These are phyloP conservation scores for Kodamaea sp. DNA, from an alignment of 1,139 yeast genomes.

Conservation along the genomic window DNA sequence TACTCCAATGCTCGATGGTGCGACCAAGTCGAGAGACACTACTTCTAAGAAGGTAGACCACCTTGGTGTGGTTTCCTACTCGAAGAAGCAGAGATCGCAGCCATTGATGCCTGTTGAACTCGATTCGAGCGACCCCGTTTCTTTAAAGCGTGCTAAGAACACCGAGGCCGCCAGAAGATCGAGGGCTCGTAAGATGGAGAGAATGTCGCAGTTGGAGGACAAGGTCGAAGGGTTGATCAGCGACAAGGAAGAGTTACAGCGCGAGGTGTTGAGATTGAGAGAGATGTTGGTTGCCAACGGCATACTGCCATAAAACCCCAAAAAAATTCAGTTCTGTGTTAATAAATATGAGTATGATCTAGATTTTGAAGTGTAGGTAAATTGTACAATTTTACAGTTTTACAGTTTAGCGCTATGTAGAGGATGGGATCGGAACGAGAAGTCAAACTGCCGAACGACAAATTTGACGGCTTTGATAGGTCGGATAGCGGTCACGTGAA, in stretches of 20 bases:
- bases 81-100: constrained; percentile 60
- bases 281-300: constrained; percentile 39
- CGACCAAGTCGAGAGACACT: constrained; percentile 1
- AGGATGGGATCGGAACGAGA: no score
- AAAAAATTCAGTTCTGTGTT: no score
- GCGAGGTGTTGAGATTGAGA: constrained; percentile 60
- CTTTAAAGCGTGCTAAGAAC: constrained; percentile 87
- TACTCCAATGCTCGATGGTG: constrained; percentile 27
- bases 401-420: no score
- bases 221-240: constrained; percentile 65
- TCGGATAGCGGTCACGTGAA: no score
- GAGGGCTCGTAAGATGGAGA: constrained; percentile 87
- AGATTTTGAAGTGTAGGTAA: no score
- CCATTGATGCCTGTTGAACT: constrained; percentile 69
- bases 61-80: constrained; percentile 63
- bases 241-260: constrained; percentile 56
- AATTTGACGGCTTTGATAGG: no score
- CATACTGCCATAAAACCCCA: constrained; percentile 7
- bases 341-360: no score
- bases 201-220: constrained; percentile 80
- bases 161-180: constrained; percentile 98
- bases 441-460: no score
- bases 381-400: no score
- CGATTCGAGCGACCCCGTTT: constrained; percentile 62
- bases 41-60: constrained; percentile 46